These are phyloP conservation scores for Schwanniomyces vanrijiae DNA, from an alignment of 805 yeast species.

Conservation along the genomic window DNA sequence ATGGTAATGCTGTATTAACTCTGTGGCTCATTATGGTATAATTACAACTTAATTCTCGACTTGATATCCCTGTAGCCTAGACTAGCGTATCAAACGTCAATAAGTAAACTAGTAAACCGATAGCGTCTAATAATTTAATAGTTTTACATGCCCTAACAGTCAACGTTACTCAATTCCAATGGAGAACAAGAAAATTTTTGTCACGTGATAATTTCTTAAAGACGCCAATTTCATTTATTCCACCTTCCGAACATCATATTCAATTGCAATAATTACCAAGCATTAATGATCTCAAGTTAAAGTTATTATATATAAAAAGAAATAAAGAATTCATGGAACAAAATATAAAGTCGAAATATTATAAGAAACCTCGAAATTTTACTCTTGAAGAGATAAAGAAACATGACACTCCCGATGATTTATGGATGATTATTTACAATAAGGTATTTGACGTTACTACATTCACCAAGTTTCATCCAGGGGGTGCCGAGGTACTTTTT, in stretches of 20 bases:
- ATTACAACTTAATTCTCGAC: background rate
- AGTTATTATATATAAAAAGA: background rate
- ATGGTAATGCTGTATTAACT: slow-evolving; percentile 33
- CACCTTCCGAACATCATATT: too few relatives aligned
- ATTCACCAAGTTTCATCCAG: slow-evolving; percentile 79
- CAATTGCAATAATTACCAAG: too few relatives aligned
- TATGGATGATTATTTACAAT: slow-evolving; percentile 84
- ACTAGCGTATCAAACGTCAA: background rate
- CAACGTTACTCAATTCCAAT: too few relatives aligned
- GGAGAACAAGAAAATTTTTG: background rate
- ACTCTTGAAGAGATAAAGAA: slow-evolving; percentile 54
- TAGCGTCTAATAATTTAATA: background rate
- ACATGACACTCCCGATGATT: slow-evolving; percentile 73
- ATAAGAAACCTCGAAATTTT: slow-evolving; percentile 2
- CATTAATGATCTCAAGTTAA: background rate
- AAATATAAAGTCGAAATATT: background rate
- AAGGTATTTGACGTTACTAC: slow-evolving; percentile 74
- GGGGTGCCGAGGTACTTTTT: slow-evolving; percentile 67
- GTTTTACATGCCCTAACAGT: background rate
- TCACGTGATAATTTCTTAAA: background rate
- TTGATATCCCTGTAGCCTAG: background rate
- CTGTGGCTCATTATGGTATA: slow-evolving; percentile 11
- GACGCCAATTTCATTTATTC: too few relatives aligned
- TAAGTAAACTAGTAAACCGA: background rate
- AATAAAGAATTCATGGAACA: background rate